A percentile compares a stretch with the other conserved stretches of the same genome.
Conservation (phyloP, 1,139 yeast genomes). For the Hanseniaspora uvarum region DNA sequence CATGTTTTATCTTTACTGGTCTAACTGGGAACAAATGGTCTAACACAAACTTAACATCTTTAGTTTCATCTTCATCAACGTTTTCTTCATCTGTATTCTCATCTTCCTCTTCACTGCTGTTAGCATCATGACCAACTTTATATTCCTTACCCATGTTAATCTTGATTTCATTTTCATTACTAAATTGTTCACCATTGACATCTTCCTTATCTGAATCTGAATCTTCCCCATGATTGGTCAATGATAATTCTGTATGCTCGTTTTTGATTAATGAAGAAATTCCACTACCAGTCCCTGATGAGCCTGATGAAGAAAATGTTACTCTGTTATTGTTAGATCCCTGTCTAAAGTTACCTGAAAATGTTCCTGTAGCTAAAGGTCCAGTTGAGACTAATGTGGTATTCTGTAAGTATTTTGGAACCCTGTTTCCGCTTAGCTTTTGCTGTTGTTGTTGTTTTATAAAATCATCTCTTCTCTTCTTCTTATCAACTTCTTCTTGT, state of each 20-base stretch:
- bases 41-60: constrained; percentile 13
- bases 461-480: constrained; percentile 23
- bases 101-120: constrained; percentile 27
- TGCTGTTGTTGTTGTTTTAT: constrained; percentile 31
- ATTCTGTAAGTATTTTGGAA: constrained; percentile 41
- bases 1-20: constrained; percentile 38
- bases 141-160: constrained; percentile 29
- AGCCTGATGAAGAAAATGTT: constrained; percentile 21
- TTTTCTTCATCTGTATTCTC: constrained; percentile 26
- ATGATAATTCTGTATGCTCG: constrained; percentile 24
- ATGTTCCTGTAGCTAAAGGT: constrained; percentile 60
- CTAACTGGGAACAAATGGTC: constrained; percentile 40
- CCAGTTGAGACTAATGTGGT: constrained; percentile 64
- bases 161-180: constrained; percentile 25
- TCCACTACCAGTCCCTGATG: constrained; percentile 29
- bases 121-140: constrained; percentile 29
- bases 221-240: constrained; percentile 28
- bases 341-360: constrained; percentile 22
- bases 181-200: constrained; percentile 34
- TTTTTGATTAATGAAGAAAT: constrained; percentile 10
- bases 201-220: constrained; percentile 26
- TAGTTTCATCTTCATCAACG: constrained; percentile 30
- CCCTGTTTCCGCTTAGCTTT: constrained; percentile 37
- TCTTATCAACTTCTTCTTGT: constrained; percentile 19
- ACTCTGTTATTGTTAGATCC: constrained; percentile 5